Conservation (phyloP, 768 basidiomycete genomes). For the Mrakia frigida region DNA sequence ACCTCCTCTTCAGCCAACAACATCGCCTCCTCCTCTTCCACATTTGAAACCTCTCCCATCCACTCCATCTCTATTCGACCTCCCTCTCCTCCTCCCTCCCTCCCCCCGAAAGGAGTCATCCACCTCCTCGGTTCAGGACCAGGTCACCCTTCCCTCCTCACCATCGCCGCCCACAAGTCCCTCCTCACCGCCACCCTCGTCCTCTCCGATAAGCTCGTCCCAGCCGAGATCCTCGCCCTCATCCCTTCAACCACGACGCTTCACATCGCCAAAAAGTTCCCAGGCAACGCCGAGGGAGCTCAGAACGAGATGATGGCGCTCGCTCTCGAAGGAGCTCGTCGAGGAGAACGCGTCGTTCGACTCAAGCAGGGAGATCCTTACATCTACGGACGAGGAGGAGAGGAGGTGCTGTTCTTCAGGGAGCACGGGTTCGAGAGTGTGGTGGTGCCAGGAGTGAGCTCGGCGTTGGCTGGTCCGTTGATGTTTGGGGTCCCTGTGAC, state of each 20-base stretch:
- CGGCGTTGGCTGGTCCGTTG: slow-evolving; percentile 80
- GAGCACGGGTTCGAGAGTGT: slow-evolving; percentile 73
- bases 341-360: slow-evolving; percentile 79
- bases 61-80: slow-evolving; percentile 31
- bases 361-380: slow-evolving; percentile 97
- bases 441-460: slow-evolving; percentile 83
- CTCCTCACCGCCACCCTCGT: slow-evolving; percentile 80
- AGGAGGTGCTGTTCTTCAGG: slow-evolving; percentile 90
- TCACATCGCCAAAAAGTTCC: slow-evolving; percentile 92
- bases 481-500: slow-evolving; percentile 91
- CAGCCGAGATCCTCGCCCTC: slow-evolving; percentile 73
- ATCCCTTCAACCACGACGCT: slow-evolving; percentile 58
- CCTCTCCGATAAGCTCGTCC: slow-evolving; percentile 94
- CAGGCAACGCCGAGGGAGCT: slow-evolving; percentile 91
- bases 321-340: slow-evolving; percentile 72
- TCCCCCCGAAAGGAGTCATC: slow-evolving; percentile 57
- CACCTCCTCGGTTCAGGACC: slow-evolving; percentile 91
- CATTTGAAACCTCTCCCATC: neutral
- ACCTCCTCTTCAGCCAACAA: neutral
- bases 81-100: slow-evolving; percentile 20
- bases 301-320: slow-evolving; percentile 92
- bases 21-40: neutral
- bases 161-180: slow-evolving; percentile 73
- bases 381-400: slow-evolving; percentile 88
- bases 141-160: slow-evolving; percentile 87